Base-by-base conservation (phyloP, 78 protist genomes). In the Cavenderia fasciculata region DNA sequence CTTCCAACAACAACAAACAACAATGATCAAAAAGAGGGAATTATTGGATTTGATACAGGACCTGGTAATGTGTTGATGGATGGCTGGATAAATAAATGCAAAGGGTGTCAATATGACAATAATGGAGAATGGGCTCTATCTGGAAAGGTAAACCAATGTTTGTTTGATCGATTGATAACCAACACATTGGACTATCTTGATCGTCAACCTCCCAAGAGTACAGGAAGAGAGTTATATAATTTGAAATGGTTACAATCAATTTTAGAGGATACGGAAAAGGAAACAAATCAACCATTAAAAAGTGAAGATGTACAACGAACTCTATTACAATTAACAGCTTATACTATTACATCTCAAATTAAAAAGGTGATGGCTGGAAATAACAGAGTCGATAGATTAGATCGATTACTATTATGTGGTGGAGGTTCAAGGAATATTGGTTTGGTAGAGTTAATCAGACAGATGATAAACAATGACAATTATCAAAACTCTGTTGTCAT, bases 41-140 rank as follows among this genome's bases (percentile, higher is more conserved):
- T 69, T 11, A 19, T 66, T 3, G 82, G 71, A 11, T 87, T 59
- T 56, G 94, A 87, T 34, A 87, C 87, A n/a, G 94, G 94, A 16
- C 87, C 94, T 14, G 94, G 87, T 19, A 87, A 87, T 70, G 77
- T 71, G 7, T 40, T 87, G 34, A 29, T 79, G 14, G 94, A 87
- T 73, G 88, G 76, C 25, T 86, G 33, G 49, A 31, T 44, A 1
- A 11, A 29, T 52, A 59, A 38, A 25, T 47, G 44, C 21, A 41
- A 23, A 23, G 34, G 29, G 14, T 38, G 23, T 7, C 1, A 7
- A 1, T 87, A 54, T 63, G 94, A 87, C 34, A 49, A 71, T 19
- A 68, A 73, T 41, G 94, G 94, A n/a, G n/a, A 43, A 49, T 47
- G 31, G 36, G 89, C 88, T 18, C 27, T 21, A 49, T n/a, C 25